These are phyloP conservation scores for Pichia sp. DNA, from an alignment of 1,139 yeast species.

Conservation along the genomic window DNA sequence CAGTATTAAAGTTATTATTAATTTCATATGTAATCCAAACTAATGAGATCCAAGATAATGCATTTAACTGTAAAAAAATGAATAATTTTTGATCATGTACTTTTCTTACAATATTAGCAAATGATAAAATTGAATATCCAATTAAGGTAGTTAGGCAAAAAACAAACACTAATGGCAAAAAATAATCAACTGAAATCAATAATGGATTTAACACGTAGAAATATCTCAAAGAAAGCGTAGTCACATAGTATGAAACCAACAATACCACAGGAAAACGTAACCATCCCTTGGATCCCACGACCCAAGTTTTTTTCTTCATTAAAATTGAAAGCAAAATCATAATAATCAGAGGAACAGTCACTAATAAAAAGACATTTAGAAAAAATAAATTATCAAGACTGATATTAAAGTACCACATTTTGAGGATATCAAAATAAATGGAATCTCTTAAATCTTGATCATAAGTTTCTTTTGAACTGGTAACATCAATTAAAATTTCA, in stretches of 20 bases:
- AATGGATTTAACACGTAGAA: conserved; percentile 44
- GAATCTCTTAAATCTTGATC: conserved; percentile 6
- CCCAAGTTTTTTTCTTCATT: conserved; percentile 45
- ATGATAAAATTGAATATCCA: conserved; percentile 51
- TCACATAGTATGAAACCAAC: conserved; percentile 35
- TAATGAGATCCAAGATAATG: conserved; percentile 51
- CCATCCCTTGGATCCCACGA: conserved; percentile 39
- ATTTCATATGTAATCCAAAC: conserved; percentile 40
- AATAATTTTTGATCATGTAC: conserved; percentile 70
- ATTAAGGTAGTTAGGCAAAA: conserved; percentile 42
- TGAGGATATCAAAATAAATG: conserved; percentile 56
- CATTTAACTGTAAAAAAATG: conserved; percentile 51
- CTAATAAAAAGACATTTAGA: conserved; percentile 44
- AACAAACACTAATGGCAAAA: conserved; percentile 43
- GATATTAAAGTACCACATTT: conserved; percentile 46
- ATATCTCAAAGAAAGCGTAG: conserved; percentile 34
- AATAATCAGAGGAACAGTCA: conserved; percentile 49
- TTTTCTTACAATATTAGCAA: conserved; percentile 46
- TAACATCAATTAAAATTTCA: conserved; percentile 46
- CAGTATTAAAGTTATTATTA: conserved; percentile 50
- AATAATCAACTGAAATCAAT: conserved; percentile 51
- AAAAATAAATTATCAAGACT: conserved; percentile 44
- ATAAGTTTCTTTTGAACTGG: conserved; percentile 39
- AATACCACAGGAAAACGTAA: conserved; percentile 55
- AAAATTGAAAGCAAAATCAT: conserved; percentile 43